phyloP scores from a whole-genome alignment of 1,284 basidiomycete species.

The Irpex sp. region DNA sequence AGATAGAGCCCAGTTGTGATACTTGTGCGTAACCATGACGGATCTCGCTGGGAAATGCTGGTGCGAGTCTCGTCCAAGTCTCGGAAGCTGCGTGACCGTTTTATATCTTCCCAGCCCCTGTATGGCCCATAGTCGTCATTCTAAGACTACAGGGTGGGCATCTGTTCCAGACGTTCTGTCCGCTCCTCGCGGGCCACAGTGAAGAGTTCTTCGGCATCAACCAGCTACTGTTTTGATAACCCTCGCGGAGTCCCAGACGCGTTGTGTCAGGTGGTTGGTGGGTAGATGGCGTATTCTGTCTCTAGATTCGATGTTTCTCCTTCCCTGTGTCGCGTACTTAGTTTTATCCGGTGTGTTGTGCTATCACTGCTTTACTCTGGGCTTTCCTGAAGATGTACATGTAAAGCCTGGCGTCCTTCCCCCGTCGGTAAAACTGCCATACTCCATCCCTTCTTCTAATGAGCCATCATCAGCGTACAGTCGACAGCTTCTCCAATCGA shows the following conservation, averaged over 20 bases:
- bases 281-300: not conserved
- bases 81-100: not conserved
- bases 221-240: not conserved
- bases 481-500: not conserved
- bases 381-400: not conserved
- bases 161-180: not conserved
- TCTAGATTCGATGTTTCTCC: not conserved
- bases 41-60: not conserved
- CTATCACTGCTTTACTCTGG: not conserved
- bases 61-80: not conserved
- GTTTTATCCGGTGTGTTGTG: not conserved
- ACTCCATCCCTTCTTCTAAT: not conserved
- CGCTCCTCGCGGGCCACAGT: not conserved
- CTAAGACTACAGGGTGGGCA: not conserved
- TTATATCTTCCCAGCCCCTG: not conserved
- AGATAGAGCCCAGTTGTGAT: slow-evolving; percentile 13
- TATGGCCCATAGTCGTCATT: not conserved
- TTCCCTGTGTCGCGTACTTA: not conserved
- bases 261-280: not conserved
- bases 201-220: not conserved
- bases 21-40: slow-evolving; percentile 4
- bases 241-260: not conserved
- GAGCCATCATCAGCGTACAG: not conserved
- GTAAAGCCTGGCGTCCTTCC: not conserved
- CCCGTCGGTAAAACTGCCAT: not conserved